Base-by-base conservation (phyloP, 1,139 yeast genomes). In the Tardiomyces blankii region DNA sequence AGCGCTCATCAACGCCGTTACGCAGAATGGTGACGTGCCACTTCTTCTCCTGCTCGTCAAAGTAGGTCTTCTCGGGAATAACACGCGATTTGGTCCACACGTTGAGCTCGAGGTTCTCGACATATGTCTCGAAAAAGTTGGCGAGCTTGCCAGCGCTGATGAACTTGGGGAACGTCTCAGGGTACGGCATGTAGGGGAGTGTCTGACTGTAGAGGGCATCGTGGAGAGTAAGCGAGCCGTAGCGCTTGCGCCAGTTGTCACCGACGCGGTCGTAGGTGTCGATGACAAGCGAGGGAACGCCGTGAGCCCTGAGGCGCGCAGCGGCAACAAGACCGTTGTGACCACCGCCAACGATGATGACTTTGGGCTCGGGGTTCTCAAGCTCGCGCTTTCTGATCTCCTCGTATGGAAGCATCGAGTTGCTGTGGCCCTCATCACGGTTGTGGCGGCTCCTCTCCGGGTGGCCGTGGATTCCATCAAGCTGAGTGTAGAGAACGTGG, bases 211-310 rank as follows among this genome's bases (percentile, higher is more conserved):
- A 69, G 46, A 67, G 69, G 2, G 74, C 72, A 52, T 70, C 74
- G 52, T 70, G 74, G 32, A 70, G 55, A n/a, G 69, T 70, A 44
- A 70, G 55, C 51, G 68, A 70, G 53, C 68, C 67, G 56, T 70
- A 70, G 39, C 74, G 57, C 49, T 64, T 63, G 51, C 74, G 59
- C 77, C 74, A 70, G 52, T 70, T 70, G 51, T 70, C 74, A 50
- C 74, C 74, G 44, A 70, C 58, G 18, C 57, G 54, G 18, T 49
- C 44, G 50, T 69, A 66, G 33, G 63, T 60, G 42, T 70, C 74
- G 9, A 70, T 61, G 48, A 70, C 64, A 42, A 70, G 54, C 1
- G 64, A 55, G 44, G 63, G 62, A 39, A 67, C 56, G 13, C 74
- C 74, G 59, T 66, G 62, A 7, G 61, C 57, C 51, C 67, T 68